These are phyloP conservation scores for Tylopilus felleus DNA, from an alignment of 768 basidiomycete genomes.

Conservation along the genomic window DNA sequence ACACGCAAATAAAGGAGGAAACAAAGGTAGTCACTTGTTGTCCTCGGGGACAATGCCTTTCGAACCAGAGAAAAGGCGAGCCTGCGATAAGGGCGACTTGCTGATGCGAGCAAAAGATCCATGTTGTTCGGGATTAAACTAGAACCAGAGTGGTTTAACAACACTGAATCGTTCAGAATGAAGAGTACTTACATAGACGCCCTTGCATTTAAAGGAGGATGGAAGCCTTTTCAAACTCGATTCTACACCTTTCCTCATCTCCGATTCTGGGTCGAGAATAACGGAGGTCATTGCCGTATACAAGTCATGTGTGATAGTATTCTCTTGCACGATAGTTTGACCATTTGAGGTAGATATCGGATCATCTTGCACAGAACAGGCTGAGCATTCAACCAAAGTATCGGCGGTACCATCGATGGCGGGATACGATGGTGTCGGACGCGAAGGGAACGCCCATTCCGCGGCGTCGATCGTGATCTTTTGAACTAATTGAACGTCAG, in stretches of 20 bases:
- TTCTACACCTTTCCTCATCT: constrained; percentile 9
- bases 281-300: constrained; percentile 9
- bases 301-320: constrained; percentile 10
- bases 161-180: too few species aligned
- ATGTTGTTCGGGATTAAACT: too few species aligned
- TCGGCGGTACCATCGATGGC: background rate
- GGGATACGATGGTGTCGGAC: background rate
- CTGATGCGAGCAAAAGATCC: too few species aligned
- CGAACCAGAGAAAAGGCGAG: too few species aligned
- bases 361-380: background rate
- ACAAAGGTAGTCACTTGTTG: too few species aligned
- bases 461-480: constrained; percentile 3
- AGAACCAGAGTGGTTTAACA: too few species aligned
- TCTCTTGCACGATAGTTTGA: background rate
- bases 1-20: too few species aligned
- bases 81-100: too few species aligned
- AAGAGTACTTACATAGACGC: constrained; percentile 9
- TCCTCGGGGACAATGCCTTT: too few species aligned
- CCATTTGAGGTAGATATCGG: background rate
- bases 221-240: constrained; percentile 8
- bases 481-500: constrained; percentile 8
- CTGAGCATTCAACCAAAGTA: background rate
- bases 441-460: constrained; percentile 1
- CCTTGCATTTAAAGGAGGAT: constrained; percentile 7
- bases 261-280: background rate